These are phyloP conservation scores for Cyathus striatus DNA, from an alignment of 768 basidiomycete species.

Conservation along the genomic window DNA sequence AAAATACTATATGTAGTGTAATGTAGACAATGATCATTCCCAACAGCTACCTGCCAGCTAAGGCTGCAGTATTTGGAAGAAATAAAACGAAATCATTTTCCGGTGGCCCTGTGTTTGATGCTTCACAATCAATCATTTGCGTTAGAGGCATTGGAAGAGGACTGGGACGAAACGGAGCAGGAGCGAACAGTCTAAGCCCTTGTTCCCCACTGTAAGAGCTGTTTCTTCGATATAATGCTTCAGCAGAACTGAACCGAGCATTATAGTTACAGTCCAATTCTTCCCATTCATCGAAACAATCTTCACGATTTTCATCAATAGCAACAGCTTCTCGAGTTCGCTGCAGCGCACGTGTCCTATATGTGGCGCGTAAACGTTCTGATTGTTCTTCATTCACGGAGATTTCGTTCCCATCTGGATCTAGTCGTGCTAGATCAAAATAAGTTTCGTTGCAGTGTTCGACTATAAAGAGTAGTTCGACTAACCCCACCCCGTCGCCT, in stretches of 20 bases:
- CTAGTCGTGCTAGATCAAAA: constrained; percentile 33
- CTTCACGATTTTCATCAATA: constrained; percentile 6
- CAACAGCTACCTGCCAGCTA: constrained; percentile 36
- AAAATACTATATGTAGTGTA: too few relatives aligned
- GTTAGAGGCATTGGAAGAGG: constrained; percentile 56
- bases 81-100: constrained; percentile 16
- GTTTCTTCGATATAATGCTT: too few relatives aligned
- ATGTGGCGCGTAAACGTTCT: constrained; percentile 46
- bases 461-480: constrained; percentile 7
- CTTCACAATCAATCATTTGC: constrained; percentile 34
- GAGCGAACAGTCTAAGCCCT: constrained; percentile 15
- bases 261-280: neutral
- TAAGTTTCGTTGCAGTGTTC: constrained; percentile 2
- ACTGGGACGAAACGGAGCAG: constrained; percentile 20
- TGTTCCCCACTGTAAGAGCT: neutral
- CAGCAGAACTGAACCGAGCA: neutral
- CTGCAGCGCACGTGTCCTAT: constrained; percentile 33
- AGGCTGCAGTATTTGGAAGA: constrained; percentile 28
- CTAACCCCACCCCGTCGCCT: constrained; percentile 42
- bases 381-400: constrained; percentile 55
- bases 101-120: constrained; percentile 9
- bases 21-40: neutral
- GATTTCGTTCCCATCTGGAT: constrained; percentile 61
- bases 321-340: constrained; percentile 11
- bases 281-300: neutral